phyloP scores from a whole-genome alignment of 83 land plant species.

The Isoetes engelmannii region DNA sequence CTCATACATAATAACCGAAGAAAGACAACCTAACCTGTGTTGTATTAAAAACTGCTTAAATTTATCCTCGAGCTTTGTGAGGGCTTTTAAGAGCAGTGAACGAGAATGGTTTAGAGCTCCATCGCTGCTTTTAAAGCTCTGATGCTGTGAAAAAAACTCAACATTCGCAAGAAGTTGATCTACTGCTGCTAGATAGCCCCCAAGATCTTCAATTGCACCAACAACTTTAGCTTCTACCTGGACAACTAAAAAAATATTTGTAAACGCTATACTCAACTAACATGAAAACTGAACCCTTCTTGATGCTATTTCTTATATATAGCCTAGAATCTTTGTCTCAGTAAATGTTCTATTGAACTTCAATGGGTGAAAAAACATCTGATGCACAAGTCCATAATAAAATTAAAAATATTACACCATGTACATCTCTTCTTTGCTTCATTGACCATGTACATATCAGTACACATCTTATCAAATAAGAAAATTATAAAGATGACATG shows the following conservation, averaged over 20 bases:
- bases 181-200: conserved; percentile 76
- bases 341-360: too few relatives aligned
- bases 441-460: too few relatives aligned
- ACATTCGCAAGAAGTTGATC: conserved; percentile 61
- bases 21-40: conserved; percentile 51
- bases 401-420: too few relatives aligned
- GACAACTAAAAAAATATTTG: background rate
- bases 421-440: too few relatives aligned
- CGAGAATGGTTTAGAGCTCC: conserved; percentile 67
- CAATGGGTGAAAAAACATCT: too few relatives aligned
- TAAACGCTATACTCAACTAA: background rate
- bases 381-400: too few relatives aligned
- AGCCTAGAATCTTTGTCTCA: too few relatives aligned
- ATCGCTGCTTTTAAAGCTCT: conserved; percentile 61
- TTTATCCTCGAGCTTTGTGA: conserved; percentile 67
- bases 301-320: too few relatives aligned
- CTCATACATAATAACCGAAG: background rate
- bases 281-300: too few relatives aligned
- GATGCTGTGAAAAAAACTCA: conserved; percentile 53
- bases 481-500: background rate
- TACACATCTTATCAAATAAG: background rate
- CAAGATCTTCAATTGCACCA: conserved; percentile 78
- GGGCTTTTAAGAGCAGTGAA: conserved; percentile 63
- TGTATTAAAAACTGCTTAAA: conserved; percentile 48
- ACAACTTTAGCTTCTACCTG: conserved; percentile 81